Base-by-base conservation (phyloP, 2,329 filamentous ascomycete genomes). In the Orbilia brochopaga region DNA sequence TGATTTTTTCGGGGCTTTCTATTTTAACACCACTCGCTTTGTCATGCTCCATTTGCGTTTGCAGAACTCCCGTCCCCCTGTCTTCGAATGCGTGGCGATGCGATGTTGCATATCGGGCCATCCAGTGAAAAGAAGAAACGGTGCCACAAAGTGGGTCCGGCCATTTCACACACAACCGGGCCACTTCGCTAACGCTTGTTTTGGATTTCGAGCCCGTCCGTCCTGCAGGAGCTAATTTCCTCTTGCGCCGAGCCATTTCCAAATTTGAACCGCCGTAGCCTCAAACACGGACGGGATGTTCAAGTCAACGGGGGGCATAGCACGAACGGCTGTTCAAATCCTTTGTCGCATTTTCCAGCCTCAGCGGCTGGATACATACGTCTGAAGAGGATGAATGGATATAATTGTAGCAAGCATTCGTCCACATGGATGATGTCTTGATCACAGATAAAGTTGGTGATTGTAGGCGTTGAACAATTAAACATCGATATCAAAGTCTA, bases 141-240 rank as follows among this genome's bases (percentile, higher is more conserved):
- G 37, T 42, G 37, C 5, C 37, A 42, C 42, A 27, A 44, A 58
- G 66, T 63, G 66, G 66, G 66, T 64, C 65, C 53, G 46, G 40
- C 51, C 57, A 55, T 40, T 48, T 52, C 58, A 23, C 62, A 44
- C 46, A 15, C n/a, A n/a, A n/a, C 59, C 48, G 50, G 42, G 19
- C 56, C 55, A 64, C 60, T 55, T 70, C 66, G 66, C 66, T 64
- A 60, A 70, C 52, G 66, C 59, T 70, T 70, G 66, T 70, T 70
- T 70, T 70, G 66, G 66, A 70, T 70, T 64, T 53, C 8, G 59
- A 70, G 59, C 50, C 66, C 58, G 27, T 55, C 66, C 66, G 66
- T 40, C 46, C 58, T 70, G 58, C 59, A 64, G 66, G 58, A 70
- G 59, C 51, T 55, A 70, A 70, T 70, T 70, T 70, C 66, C 66